These are phyloP conservation scores for Zygotorulaspora mrakii DNA, from an alignment of 1,139 yeast genomes.

Conservation along the genomic window DNA sequence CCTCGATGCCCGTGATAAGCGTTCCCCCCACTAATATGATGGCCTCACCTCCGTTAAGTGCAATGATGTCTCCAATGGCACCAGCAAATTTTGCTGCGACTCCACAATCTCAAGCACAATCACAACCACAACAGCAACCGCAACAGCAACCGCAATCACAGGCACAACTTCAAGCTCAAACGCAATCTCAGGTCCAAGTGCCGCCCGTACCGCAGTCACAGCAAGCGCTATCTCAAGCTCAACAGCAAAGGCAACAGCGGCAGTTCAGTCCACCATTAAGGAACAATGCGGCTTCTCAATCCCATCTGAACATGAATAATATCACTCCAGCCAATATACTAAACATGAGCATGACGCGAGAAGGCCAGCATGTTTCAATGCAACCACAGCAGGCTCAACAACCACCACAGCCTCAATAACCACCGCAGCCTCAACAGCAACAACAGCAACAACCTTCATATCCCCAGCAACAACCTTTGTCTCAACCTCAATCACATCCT, in stretches of 20 bases:
- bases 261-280: conserved; percentile 12
- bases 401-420: conserved; percentile 7
- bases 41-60: conserved; percentile 25
- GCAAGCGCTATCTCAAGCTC: conserved; percentile 6
- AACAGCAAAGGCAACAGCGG: conserved; percentile 12
- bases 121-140: conserved; percentile 6
- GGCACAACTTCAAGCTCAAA: not conserved
- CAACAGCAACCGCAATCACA: not conserved
- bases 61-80: conserved; percentile 23
- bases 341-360: conserved; percentile 28
- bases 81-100: conserved; percentile 9
- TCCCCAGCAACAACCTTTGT: too few species aligned
- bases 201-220: conserved; percentile 5
- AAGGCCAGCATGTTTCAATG: conserved; percentile 8
- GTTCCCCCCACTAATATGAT: conserved; percentile 27
- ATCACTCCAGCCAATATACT: conserved; percentile 35
- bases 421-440: conserved; percentile 1
- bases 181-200: conserved; percentile 3
- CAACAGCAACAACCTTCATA: not conserved
- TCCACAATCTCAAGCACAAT: conserved; percentile 12
- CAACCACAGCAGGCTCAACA: conserved; percentile 5
- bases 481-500: too few species aligned
- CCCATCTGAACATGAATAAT: conserved; percentile 21
- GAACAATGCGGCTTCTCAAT: conserved; percentile 13
- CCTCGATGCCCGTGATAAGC: conserved; percentile 20